Percentiles rank a stretch among this genome's conserved stretches.
phyloP scores from a whole-genome alignment of 106 monocot species.

The Acanthochlamys bracteata region DNA sequence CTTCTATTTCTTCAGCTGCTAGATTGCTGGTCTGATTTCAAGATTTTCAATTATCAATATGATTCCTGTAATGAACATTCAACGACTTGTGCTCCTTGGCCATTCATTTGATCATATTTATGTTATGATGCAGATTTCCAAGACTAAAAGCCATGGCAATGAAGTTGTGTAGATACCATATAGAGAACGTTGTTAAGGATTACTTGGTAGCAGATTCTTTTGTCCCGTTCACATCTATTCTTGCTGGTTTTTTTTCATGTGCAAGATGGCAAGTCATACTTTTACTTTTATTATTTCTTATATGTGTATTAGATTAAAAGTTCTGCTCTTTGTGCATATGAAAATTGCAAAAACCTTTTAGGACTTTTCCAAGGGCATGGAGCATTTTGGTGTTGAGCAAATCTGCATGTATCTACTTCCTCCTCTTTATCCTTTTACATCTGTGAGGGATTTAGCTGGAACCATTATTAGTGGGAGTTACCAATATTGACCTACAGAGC shows the following conservation, averaged over 20 bases:
- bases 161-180: conserved; percentile 21
- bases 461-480: no score
- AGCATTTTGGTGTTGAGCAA: neutral
- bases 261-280: conserved; percentile 23
- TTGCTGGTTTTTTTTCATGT: conserved; percentile 31
- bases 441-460: no score
- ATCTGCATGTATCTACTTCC: neutral
- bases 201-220: conserved; percentile 30
- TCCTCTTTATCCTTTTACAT: neutral
- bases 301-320: neutral
- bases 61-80: no score
- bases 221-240: conserved; percentile 22
- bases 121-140: neutral
- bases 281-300: neutral
- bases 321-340: no score
- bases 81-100: no score
- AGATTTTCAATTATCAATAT: no score
- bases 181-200: conserved; percentile 21
- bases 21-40: no score
- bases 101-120: neutral
- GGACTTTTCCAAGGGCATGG: neutral
- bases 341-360: no score
- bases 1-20: no score
- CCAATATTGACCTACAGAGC: no score
- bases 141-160: conserved; percentile 17